Evolutionary conservation across 768 basidiomycete genomes (phyloP).

Genomic region (Rhodotorula paludigena): DNA sequence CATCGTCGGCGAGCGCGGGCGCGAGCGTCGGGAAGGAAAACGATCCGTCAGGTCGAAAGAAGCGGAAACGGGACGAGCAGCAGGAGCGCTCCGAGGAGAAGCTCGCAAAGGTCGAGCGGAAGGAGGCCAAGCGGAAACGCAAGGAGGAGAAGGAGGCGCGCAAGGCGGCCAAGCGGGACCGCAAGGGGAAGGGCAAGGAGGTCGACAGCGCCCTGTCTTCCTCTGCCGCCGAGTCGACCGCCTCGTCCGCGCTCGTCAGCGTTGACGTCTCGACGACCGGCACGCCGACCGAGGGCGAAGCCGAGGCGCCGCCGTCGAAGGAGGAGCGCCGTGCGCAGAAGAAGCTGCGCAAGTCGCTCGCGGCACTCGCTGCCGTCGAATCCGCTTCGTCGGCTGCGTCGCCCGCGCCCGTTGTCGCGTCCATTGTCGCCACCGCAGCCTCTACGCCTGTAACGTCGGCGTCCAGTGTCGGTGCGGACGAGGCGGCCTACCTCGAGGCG

Average conservation of each 20-base stretch:
- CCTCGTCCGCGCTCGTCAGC: not conserved
- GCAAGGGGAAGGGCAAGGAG: not conserved
- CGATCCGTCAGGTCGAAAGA: not conserved
- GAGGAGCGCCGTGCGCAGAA: conserved; percentile 8
- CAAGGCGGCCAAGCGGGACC: conserved; percentile 5
- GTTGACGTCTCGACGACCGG: not conserved
- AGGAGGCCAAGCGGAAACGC: not conserved
- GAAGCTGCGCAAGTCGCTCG: not conserved
- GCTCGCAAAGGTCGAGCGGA: not conserved
- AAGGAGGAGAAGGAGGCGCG: not conserved
- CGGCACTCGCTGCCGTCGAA: not conserved
- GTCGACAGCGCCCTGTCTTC: not conserved
- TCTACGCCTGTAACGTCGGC: not conserved
- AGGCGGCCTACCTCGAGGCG: conserved; percentile 8
- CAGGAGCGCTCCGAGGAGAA: not conserved
- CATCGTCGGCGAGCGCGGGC: not conserved
- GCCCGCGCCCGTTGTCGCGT: not conserved
- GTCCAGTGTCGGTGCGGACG: conserved; percentile 4
- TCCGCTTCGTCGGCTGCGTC: not conserved
- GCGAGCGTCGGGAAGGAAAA: not conserved
- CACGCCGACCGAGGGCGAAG: not conserved
- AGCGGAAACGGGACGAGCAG: conserved; percentile 13
- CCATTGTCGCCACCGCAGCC: not conserved
- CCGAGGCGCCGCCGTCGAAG: not conserved
- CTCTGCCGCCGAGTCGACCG: not conserved